Evolutionary conservation across 768 basidiomycete genomes (phyloP), one percentile per base, ranked within the genome.

Genomic region (Floccularia luteovirens): DNA sequence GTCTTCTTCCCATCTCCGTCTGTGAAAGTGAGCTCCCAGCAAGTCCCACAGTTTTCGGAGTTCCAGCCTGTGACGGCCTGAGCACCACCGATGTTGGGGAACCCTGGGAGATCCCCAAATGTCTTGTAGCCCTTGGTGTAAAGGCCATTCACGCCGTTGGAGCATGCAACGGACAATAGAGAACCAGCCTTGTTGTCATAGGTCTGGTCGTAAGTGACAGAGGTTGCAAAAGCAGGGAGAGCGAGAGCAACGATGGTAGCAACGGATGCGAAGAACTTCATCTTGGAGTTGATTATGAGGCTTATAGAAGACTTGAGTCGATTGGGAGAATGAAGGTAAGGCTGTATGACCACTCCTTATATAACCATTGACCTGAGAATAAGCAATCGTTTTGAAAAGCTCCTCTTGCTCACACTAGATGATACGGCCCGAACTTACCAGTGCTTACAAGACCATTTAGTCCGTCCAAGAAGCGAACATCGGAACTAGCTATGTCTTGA

Each of bases 81-180:
- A 2, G 62, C 62, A 1, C 66, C 69, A 14, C 67, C 72, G 42
- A 76, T 67, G 51, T 54, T 48, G 0, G 73, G 71, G 55, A 70
- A 76, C 31, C 43, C 51, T 5, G 71, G 70, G 4, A 76, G 44
- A 31, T 56, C 51, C 6, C 53, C 55, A 39, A 74, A 66, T 16
- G 61, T 68, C 3, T 53, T 58, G 52, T 57, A 72, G 51, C 65
- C 38, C 34, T 52, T 52, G 11, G 58, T 59, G 10, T 60, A 22
- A 14, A 77, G 58, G 13, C 74, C 75, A 42, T 72, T 54, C 10
- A 51, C 39, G 13, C 74, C 74, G 38, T 66, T 59, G 1, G 72
- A 74, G 60, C 77, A 78, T 31, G 67, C 61, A 27, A 74, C 66
- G 2, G 41, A 52, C 37, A 44, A 31, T 22, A 75, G 57, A 23